A percentile compares a stretch with the other conserved stretches of the same genome.
Evolutionary conservation across 768 basidiomycete genomes (phyloP).

Genomic region (Termitomyces sp.): DNA sequence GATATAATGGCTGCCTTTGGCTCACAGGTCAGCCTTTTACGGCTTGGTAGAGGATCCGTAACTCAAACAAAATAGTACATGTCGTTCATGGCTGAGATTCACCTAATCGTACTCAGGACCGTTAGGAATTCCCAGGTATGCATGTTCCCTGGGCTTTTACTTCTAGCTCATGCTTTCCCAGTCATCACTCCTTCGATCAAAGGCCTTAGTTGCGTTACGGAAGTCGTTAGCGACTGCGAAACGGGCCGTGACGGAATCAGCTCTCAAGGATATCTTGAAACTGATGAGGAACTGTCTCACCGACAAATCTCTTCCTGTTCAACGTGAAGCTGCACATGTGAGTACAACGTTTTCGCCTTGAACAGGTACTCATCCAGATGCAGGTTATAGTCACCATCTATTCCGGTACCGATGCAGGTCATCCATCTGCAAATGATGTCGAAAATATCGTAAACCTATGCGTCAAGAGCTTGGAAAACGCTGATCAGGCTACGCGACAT

Average conservation of each 20-base stretch:
- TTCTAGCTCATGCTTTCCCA: conserved; percentile 27
- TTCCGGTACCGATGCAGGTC: conserved; percentile 48
- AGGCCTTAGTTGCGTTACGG: conserved; percentile 73
- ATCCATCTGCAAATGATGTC: conserved; percentile 64
- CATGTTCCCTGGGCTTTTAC: conserved; percentile 26
- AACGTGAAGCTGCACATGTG: conserved; percentile 81
- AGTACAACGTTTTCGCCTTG: conserved; percentile 8
- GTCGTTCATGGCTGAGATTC: conserved; percentile 91
- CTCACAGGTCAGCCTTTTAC: conserved; percentile 57
- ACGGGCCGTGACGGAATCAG: conserved; percentile 77
- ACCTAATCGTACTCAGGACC: conserved; percentile 60
- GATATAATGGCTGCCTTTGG: conserved; percentile 87
- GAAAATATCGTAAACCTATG: conserved; percentile 70
- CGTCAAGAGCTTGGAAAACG: conserved; percentile 71
- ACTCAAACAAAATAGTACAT: conserved; percentile 59
- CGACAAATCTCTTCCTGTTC: conserved; percentile 84
- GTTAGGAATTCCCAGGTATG: conserved; percentile 72
- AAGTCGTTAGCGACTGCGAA: conserved; percentile 81
- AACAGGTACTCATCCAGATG: conserved; percentile 11
- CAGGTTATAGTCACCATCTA: conserved; percentile 54
- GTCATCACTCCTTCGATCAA: conserved; percentile 80
- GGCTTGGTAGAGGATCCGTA: background rate
- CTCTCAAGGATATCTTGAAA: conserved; percentile 80
- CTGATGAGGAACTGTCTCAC: conserved; percentile 69
- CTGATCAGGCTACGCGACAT: conserved; percentile 82